Conservation (phyloP, 768 basidiomycete species). For the Austroboletus eburneus region DNA sequence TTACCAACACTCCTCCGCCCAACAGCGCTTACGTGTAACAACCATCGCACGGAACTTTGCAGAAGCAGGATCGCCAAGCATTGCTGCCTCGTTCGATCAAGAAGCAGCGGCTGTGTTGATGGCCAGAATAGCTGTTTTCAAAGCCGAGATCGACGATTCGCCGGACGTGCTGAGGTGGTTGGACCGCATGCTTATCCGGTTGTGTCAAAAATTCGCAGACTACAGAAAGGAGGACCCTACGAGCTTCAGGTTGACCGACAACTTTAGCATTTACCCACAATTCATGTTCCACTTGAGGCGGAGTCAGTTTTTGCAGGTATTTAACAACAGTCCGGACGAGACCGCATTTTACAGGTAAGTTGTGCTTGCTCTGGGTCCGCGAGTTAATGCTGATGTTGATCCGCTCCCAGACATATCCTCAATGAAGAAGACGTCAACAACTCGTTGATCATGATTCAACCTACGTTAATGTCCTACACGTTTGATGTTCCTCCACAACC, state of each 20-base stretch:
- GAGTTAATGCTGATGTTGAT: slow-evolving; percentile 2
- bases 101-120: slow-evolving; percentile 97
- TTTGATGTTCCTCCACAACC: slow-evolving; percentile 91
- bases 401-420: slow-evolving; percentile 68
- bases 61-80: slow-evolving; percentile 91
- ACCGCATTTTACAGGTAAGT: slow-evolving; percentile 93
- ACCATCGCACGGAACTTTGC: slow-evolving; percentile 98
- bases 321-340: slow-evolving; percentile 99
- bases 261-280: slow-evolving; percentile 98
- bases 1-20: slow-evolving; percentile 96
- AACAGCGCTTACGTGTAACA: slow-evolving; percentile 92
- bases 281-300: slow-evolving; percentile 99
- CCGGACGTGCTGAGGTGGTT: slow-evolving; percentile 97
- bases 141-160: slow-evolving; percentile 97
- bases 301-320: slow-evolving; percentile 98
- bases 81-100: slow-evolving; percentile 94
- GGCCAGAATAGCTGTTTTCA: slow-evolving; percentile 98
- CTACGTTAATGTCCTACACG: slow-evolving; percentile 97
- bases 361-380: background rate
- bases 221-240: slow-evolving; percentile 97
- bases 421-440: slow-evolving; percentile 99
- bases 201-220: slow-evolving; percentile 99
- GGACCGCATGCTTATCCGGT: slow-evolving; percentile 95
- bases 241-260: slow-evolving; percentile 88
- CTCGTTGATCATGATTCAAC: slow-evolving; percentile 99